Evolutionary conservation across 495 filamentous ascomycete species (phyloP).

Genomic region (Cercophora newfieldiana): DNA sequence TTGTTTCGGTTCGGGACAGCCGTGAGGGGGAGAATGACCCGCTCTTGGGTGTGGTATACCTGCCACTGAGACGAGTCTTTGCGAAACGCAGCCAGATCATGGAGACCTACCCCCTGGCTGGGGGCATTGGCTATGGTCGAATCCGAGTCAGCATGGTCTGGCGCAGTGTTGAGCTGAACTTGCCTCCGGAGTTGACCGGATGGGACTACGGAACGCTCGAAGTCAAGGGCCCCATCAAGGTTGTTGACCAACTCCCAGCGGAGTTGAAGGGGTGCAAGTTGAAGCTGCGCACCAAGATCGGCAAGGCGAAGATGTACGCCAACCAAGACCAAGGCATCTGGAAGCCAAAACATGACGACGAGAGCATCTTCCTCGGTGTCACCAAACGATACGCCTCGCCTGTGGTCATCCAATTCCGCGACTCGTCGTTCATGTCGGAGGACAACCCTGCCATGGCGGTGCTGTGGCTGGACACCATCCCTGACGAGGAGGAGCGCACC

Average conservation of each 20-base stretch:
- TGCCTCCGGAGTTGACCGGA: slow-evolving; percentile 55
- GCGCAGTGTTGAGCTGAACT: slow-evolving; percentile 61
- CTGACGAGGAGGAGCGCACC: slow-evolving; percentile 60
- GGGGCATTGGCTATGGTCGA: slow-evolving; percentile 70
- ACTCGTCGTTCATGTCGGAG: slow-evolving; percentile 50
- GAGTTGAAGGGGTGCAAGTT: slow-evolving; percentile 49
- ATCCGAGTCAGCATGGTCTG: slow-evolving; percentile 67
- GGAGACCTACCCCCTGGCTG: slow-evolving; percentile 59
- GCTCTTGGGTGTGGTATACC: slow-evolving; percentile 65
- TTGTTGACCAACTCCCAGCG: slow-evolving; percentile 36
- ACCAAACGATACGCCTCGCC: slow-evolving; percentile 61
- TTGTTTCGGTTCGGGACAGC: slow-evolving; percentile 64
- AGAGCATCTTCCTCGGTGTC: slow-evolving; percentile 55
- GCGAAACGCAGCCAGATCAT: slow-evolving; percentile 58
- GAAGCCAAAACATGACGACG: slow-evolving; percentile 37
- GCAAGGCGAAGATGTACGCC: slow-evolving; percentile 54
- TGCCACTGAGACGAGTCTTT: slow-evolving; percentile 60
- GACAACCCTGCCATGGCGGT: slow-evolving; percentile 61
- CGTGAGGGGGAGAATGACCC: slow-evolving; percentile 66
- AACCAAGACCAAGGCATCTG: slow-evolving; percentile 31
- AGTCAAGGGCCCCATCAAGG: slow-evolving; percentile 43
- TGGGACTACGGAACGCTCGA: slow-evolving; percentile 70
- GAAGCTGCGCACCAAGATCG: slow-evolving; percentile 56
- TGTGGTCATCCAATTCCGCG: slow-evolving; percentile 61
- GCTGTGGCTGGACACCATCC: slow-evolving; percentile 65